Percentiles rank a stretch among this genome's conserved stretches.
Evolutionary conservation across 352 stramenopile genomes (phyloP).

Genomic region (Aphanomyces cochlioides): DNA sequence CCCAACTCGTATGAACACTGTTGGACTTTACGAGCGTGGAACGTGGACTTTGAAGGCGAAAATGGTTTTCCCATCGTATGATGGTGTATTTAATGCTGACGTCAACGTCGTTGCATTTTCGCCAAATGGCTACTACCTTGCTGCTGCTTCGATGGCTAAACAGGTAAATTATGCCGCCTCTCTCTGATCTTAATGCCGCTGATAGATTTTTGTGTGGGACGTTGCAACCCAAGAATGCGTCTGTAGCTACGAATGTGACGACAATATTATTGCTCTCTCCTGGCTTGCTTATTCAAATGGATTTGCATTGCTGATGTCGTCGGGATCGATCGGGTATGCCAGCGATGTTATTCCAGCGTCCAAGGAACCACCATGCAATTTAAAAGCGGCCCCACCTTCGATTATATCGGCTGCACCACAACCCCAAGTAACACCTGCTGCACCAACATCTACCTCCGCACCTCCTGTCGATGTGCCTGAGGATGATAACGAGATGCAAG

Average conservation of each 20-base stretch:
- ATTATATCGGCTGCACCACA: not conserved
- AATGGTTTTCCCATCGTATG: slow-evolving; percentile 55
- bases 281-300: slow-evolving; percentile 37
- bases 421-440: slow-evolving; percentile 2
- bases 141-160: slow-evolving; percentile 58
- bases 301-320: slow-evolving; percentile 15
- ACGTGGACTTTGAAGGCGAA: slow-evolving; percentile 45
- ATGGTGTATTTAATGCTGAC: slow-evolving; percentile 48
- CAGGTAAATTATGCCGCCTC: slow-evolving; percentile 32
- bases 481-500: slow-evolving; percentile 60
- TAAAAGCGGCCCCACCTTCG: not conserved
- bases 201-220: slow-evolving; percentile 58
- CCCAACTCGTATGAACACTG: slow-evolving; percentile 56
- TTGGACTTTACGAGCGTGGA: slow-evolving; percentile 55
- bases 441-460: not conserved
- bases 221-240: slow-evolving; percentile 49
- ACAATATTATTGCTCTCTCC: slow-evolving; percentile 50
- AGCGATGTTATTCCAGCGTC: slow-evolving; percentile 6
- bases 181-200: not conserved
- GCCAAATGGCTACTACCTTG: slow-evolving; percentile 72
- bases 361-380: not conserved
- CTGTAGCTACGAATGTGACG: slow-evolving; percentile 57
- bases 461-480: slow-evolving; percentile 44
- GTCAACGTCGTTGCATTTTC: slow-evolving; percentile 74
- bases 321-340: slow-evolving; percentile 16